Evolutionary conservation across 306 rosid genomes (phyloP), one percentile per base, ranked within the genome.

Genomic region (Gleditsia sinensis): DNA sequence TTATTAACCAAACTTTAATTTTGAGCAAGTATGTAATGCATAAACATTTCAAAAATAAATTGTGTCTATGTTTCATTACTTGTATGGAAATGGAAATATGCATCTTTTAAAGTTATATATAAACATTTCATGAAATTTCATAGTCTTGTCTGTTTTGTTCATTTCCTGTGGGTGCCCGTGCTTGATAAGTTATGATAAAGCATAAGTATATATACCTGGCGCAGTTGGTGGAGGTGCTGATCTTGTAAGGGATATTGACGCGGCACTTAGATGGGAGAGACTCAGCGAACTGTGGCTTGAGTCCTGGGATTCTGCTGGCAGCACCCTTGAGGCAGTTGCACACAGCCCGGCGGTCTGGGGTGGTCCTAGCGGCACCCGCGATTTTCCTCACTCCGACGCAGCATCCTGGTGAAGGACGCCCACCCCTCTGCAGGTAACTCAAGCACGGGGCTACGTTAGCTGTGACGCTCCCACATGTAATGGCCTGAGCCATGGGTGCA

Each of bases 141-240:
- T n/a, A n/a, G n/a, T n/a, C n/a, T n/a, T n/a, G n/a, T n/a, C n/a
- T n/a, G n/a, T n/a, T n/a, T n/a, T n/a, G n/a, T n/a, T n/a, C n/a
- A n/a, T n/a, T n/a, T n/a, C n/a, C n/a, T n/a, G n/a, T n/a, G n/a
- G n/a, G n/a, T n/a, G n/a, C n/a, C n/a, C n/a, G n/a, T n/a, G n/a
- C n/a, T n/a, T n/a, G n/a, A n/a, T n/a, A n/a, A n/a, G n/a, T n/a
- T n/a, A n/a, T n/a, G 4, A 1, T 28, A 28, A 28, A 2, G 2
- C 4, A 28, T 4, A 28, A 28, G 3, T 4, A 28, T 28, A 28
- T 46, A 4, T 58, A 63, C 75, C 80, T 74, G 13, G n/a, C 28
- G 63, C 91, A 87, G 74, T 91, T 77, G 42, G 82, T 76, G 72
- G 75, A 67, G 23, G 80, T 27, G 78, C 89, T 83, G 79, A 92